phyloP scores from a whole-genome alignment of 495 filamentous ascomycete species.

The Ascobolus immersus region DNA sequence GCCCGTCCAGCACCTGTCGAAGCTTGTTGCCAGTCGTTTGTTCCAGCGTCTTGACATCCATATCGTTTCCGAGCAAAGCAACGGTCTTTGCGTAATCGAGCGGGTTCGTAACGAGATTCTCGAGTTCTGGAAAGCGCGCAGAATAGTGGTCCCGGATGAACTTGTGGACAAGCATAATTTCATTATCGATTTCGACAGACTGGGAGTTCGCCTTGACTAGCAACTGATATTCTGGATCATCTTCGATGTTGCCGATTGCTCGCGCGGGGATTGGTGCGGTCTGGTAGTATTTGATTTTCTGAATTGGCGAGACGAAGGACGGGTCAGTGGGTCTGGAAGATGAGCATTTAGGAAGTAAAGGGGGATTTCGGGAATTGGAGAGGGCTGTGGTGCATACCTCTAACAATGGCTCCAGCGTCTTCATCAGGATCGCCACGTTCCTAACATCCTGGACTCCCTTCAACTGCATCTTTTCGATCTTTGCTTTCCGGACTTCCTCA shows the following conservation, averaged over 20 bases:
- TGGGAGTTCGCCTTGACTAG: conserved; percentile 60
- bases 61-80: conserved; percentile 74
- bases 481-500: conserved; percentile 42
- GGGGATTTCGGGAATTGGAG: conserved; percentile 4
- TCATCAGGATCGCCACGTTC: conserved; percentile 49
- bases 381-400: conserved; percentile 45
- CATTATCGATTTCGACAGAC: conserved; percentile 70
- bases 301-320: conserved; percentile 12
- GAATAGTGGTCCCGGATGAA: conserved; percentile 89
- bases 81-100: conserved; percentile 92
- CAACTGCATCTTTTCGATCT: conserved; percentile 55
- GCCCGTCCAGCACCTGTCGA: conserved; percentile 57
- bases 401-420: conserved; percentile 46
- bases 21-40: conserved; percentile 54
- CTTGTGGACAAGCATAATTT: conserved; percentile 85
- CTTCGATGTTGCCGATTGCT: conserved; percentile 50
- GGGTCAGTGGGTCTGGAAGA: neutral
- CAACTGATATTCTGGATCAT: conserved; percentile 66
- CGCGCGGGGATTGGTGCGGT: conserved; percentile 34
- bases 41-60: conserved; percentile 61
- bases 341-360: neutral
- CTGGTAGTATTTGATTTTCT: conserved; percentile 58
- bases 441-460: conserved; percentile 45
- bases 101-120: conserved; percentile 72
- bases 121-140: conserved; percentile 79